phyloP scores from a whole-genome alignment of 2,329 filamentous ascomycete species.

The Aureobasidium zeae region DNA sequence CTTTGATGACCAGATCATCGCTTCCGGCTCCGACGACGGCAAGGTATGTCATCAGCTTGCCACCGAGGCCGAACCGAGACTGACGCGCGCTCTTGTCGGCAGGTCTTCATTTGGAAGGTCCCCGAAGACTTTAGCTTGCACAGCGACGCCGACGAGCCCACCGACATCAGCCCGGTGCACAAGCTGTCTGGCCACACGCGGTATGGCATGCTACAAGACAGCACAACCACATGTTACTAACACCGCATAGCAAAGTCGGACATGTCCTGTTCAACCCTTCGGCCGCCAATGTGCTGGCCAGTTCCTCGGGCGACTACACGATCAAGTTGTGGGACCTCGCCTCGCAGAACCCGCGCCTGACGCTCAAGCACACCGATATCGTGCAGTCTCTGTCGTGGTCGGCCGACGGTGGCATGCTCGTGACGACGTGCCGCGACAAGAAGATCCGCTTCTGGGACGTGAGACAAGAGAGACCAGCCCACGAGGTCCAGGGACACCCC shows the following conservation, averaged over 20 bases:
- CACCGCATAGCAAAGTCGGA: slow-evolving; percentile 69
- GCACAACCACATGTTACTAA: slow-evolving; percentile 22
- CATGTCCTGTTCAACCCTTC: slow-evolving; percentile 97
- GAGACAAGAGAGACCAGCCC: slow-evolving; percentile 77
- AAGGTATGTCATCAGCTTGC: slow-evolving; percentile 45
- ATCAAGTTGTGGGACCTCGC: slow-evolving; percentile 94
- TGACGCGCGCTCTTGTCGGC: background rate
- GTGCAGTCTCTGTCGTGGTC: slow-evolving; percentile 96
- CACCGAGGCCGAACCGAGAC: background rate
- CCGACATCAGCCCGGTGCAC: slow-evolving; percentile 69
- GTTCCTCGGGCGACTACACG: slow-evolving; percentile 86
- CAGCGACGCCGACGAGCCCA: slow-evolving; percentile 71
- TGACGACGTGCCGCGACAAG: slow-evolving; percentile 95
- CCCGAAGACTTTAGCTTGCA: slow-evolving; percentile 78
- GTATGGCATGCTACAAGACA: too few relatives aligned
- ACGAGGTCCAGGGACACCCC: slow-evolving; percentile 75
- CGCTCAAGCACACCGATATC: slow-evolving; percentile 79
- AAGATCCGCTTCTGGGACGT: slow-evolving; percentile 97
- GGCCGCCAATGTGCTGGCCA: slow-evolving; percentile 90
- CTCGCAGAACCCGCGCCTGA: slow-evolving; percentile 63
- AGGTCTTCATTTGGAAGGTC: slow-evolving; percentile 89
- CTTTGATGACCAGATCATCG: slow-evolving; percentile 87
- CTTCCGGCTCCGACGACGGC: slow-evolving; percentile 90
- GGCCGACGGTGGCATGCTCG: slow-evolving; percentile 74
- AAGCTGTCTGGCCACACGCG: slow-evolving; percentile 82